Evolutionary conservation across 1,284 basidiomycete genomes (phyloP).

Genomic region (Fistulina hepatica): DNA sequence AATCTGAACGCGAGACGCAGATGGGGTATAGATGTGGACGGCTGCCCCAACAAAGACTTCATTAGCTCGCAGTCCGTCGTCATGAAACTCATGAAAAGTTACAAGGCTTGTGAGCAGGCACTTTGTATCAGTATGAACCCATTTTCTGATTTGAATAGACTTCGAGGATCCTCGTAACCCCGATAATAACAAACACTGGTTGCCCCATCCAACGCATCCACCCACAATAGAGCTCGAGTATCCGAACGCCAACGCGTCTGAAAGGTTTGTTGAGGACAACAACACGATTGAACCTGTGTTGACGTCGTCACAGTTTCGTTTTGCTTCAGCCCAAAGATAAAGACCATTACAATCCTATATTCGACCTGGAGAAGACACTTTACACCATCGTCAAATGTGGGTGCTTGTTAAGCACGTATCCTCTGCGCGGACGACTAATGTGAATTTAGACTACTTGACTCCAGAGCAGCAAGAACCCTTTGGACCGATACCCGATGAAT

Average conservation of each 20-base stretch:
- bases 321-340: conserved; percentile 65
- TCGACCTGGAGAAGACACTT: conserved; percentile 56
- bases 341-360: conserved; percentile 70
- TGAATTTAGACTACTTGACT: conserved; percentile 50
- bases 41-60: conserved; percentile 37
- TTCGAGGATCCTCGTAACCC: conserved; percentile 50
- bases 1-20: conserved; percentile 19
- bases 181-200: conserved; percentile 45
- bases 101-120: conserved; percentile 48
- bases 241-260: conserved; percentile 52
- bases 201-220: conserved; percentile 43
- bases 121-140: conserved; percentile 1
- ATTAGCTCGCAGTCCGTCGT: conserved; percentile 55
- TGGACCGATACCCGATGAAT: conserved; percentile 46
- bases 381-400: conserved; percentile 59
- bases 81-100: conserved; percentile 44
- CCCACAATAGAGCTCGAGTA: conserved; percentile 61
- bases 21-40: conserved; percentile 44
- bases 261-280: conserved; percentile 35
- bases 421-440: conserved; percentile 13
- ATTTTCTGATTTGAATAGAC: conserved; percentile 29
- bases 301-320: conserved; percentile 39
- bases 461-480: conserved; percentile 50
- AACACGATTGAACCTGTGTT: conserved; percentile 7
- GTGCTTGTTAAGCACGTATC: conserved; percentile 15